Conservation (phyloP, 495 filamentous ascomycete species). For the Mycothermus thermophilus region DNA sequence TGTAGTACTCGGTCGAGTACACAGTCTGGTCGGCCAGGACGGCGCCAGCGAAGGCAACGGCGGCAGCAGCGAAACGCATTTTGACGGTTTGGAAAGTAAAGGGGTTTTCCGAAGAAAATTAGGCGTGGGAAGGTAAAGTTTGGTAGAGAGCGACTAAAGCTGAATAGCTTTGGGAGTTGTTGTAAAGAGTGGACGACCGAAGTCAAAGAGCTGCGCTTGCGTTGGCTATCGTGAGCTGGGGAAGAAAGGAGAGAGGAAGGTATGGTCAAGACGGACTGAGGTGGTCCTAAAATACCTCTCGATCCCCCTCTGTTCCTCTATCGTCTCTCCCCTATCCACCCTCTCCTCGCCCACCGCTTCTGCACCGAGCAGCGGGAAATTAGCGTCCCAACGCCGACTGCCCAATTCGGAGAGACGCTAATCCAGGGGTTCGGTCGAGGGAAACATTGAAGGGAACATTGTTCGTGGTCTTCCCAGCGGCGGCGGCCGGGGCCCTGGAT, state of each 20-base stretch:
- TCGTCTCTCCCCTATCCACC: neutral
- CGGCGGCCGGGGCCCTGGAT: too few relatives aligned
- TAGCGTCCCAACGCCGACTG: conserved; percentile 14
- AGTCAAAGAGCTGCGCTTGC: conserved; percentile 36
- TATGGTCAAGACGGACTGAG: conserved; percentile 9
- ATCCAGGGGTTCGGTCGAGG: conserved; percentile 24
- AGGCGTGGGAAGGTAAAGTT: conserved; percentile 13
- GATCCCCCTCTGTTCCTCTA: neutral
- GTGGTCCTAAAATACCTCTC: conserved; percentile 15
- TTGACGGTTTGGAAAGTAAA: conserved; percentile 28
- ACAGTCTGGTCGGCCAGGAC: conserved; percentile 27
- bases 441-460: too few relatives aligned
- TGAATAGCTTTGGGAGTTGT: conserved; percentile 25
- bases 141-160: conserved; percentile 31
- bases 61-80: conserved; percentile 44
- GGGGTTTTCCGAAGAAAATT: conserved; percentile 24
- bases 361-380: conserved; percentile 18
- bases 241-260: conserved; percentile 25
- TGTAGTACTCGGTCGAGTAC: conserved; percentile 42
- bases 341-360: conserved; percentile 1
- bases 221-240: conserved; percentile 38
- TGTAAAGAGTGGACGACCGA: conserved; percentile 49
- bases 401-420: conserved; percentile 15
- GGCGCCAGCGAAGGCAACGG: conserved; percentile 24
- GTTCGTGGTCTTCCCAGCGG: too few relatives aligned